These are phyloP conservation scores for Schwanniomyces pseudopolymorphus DNA, from an alignment of 805 yeast genomes.

Conservation along the genomic window DNA sequence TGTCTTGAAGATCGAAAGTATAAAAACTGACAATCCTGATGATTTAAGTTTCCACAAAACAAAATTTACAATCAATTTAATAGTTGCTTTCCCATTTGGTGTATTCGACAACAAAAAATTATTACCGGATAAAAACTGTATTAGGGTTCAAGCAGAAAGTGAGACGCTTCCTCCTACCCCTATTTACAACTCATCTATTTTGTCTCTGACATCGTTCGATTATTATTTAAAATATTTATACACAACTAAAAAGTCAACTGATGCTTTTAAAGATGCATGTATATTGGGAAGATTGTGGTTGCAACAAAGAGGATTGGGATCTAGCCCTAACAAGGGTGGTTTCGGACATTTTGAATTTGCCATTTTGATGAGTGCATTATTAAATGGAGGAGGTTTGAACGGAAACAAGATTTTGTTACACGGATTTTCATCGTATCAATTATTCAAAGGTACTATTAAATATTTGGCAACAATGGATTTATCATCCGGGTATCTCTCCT, in stretches of 20 bases:
- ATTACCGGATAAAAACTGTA: slow-evolving; percentile 76
- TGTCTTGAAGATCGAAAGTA: slow-evolving; percentile 61
- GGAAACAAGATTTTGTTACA: slow-evolving; percentile 77
- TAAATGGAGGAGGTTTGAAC: slow-evolving; percentile 77
- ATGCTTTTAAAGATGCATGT: slow-evolving; percentile 84
- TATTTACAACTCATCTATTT: slow-evolving; percentile 76
- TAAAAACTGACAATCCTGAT: slow-evolving; percentile 44
- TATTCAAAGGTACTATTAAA: slow-evolving; percentile 84
- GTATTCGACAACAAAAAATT: slow-evolving; percentile 74
- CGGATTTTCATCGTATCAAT: slow-evolving; percentile 91
- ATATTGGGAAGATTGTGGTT: slow-evolving; percentile 88
- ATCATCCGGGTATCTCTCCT: slow-evolving; percentile 64
- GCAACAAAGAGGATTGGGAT: slow-evolving; percentile 76
- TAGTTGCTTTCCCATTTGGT: slow-evolving; percentile 71
- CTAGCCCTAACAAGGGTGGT: slow-evolving; percentile 67
- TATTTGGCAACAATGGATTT: slow-evolving; percentile 82
- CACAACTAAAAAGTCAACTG: slow-evolving; percentile 71
- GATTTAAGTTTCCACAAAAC: slow-evolving; percentile 63
- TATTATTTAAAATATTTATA: slow-evolving; percentile 74
- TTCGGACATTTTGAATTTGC: slow-evolving; percentile 94
- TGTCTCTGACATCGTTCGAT: slow-evolving; percentile 67
- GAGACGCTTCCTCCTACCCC: slow-evolving; percentile 72
- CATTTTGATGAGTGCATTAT: slow-evolving; percentile 71
- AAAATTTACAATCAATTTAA: slow-evolving; percentile 66
- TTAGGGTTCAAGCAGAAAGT: slow-evolving; percentile 59